Evolutionary conservation across 352 stramenopile species (phyloP), one percentile per base, ranked within the genome.

Genomic region (Globisporangium megalacanthum): DNA sequence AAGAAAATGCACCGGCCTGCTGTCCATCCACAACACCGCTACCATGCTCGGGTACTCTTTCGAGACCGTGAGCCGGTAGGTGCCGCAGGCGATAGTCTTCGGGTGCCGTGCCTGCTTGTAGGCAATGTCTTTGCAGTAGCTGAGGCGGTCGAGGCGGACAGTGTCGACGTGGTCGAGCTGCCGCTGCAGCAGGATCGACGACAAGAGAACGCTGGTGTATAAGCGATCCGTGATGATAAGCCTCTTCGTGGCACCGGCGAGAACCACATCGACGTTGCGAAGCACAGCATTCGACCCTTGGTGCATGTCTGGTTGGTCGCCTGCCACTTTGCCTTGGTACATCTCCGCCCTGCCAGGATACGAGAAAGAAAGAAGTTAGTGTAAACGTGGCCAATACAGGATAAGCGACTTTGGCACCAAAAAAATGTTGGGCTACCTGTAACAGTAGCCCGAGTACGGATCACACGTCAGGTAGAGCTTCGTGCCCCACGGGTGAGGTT

Each of bases 401-500:
- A 42, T 54, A 42, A 19, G 51, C 14, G 19, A 56, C 37, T 47
- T 20, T 15, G 19, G 14, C 2, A 33, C 51, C 31, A 44, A 49
- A 56, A 49, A 17, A 8, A 53, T 52, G 11, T 49, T n/a, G 15
- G 49, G n/a, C 33, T 11, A 46, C 47, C 33, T 44, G 41, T 44
- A n/a, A 17, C 11, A 58, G n/a, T 69, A 65, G 15, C 55, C 58
- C 0, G 58, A 67, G 5, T 55, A 29, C 0, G 51, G 36, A 13
- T 56, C 64, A 19, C 65, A n/a, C 0, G 57, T 58, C 50, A 69
- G 51, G 36, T 69, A 73, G 53, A 61, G 66, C 49, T 70, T 73
- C 1, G 56, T 70, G 0, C 56, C 62, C 33, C 52, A 69, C 19
- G 59, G 59, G 41, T 39, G 60, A 0, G 59, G 59, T 59, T 68